phyloP scores from a whole-genome alignment of 805 yeast genomes.

The Monosporozyma solicola region DNA sequence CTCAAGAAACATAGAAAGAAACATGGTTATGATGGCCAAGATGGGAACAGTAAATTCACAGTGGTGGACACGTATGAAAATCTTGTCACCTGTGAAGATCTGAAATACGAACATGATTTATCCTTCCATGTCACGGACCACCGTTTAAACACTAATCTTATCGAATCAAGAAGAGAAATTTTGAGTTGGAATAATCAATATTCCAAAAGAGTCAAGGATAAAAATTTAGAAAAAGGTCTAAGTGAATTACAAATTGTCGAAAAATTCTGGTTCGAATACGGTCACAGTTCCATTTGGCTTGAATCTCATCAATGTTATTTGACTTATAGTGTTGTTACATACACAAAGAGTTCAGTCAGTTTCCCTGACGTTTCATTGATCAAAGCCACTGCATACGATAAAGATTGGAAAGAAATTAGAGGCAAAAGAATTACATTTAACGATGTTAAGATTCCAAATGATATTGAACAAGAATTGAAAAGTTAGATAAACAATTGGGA shows the following conservation, averaged over 20 bases:
- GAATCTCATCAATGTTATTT: constrained; percentile 40
- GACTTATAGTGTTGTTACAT: constrained; percentile 36
- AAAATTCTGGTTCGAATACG: constrained; percentile 28
- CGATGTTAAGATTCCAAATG: constrained; percentile 5
- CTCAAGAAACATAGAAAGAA: constrained; percentile 1
- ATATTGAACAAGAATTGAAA: constrained; percentile 1
- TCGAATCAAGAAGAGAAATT: constrained; percentile 4
- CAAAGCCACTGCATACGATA: constrained; percentile 11
- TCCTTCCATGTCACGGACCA: constrained; percentile 1
- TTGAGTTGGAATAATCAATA: neutral
- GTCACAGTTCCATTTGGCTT: constrained; percentile 26
- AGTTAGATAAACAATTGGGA: constrained; percentile 2
- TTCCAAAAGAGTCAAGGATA: constrained; percentile 1
- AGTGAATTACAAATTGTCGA: constrained; percentile 5
- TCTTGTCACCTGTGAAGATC: constrained; percentile 5
- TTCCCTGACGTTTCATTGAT: constrained; percentile 29
- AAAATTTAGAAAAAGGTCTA: constrained; percentile 5
- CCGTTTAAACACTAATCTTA: constrained; percentile 1
- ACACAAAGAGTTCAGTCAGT: constrained; percentile 14
- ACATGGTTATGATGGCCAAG: neutral
- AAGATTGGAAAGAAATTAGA: constrained; percentile 9
- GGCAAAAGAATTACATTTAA: constrained; percentile 4
- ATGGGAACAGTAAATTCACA: neutral
- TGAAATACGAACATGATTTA: constrained; percentile 4
- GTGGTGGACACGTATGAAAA: constrained; percentile 3